phyloP scores from a whole-genome alignment of 108 stramenopile species.

The Skeletonema tropicum region DNA sequence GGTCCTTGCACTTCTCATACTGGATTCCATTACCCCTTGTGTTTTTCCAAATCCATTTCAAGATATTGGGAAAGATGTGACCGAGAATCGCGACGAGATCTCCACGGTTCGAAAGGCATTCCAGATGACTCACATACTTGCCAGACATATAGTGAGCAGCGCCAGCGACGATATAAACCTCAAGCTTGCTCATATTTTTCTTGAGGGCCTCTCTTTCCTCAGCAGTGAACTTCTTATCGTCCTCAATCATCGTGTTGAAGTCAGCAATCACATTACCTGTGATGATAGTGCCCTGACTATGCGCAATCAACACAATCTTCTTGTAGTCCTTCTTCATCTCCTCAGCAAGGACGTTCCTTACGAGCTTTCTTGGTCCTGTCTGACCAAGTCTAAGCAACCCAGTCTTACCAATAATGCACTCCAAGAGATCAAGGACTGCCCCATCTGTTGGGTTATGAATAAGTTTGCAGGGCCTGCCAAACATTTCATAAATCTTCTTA shows the following conservation, averaged over 20 bases:
- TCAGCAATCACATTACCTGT: conserved; percentile 5
- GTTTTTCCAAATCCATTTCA: not conserved
- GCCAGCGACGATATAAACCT: not conserved
- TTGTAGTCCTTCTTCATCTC: conserved; percentile 6
- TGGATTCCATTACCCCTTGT: not conserved
- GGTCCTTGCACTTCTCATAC: not conserved
- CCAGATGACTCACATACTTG: not conserved
- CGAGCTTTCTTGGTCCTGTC: not conserved
- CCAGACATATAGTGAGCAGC: not conserved
- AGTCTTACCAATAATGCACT: conserved; percentile 2
- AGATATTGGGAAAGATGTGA: not conserved
- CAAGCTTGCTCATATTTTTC: not conserved
- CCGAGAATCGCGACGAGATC: conserved; percentile 1
- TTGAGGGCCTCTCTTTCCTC: not conserved
- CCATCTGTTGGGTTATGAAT: conserved; percentile 1
- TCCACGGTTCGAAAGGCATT: conserved; percentile 4
- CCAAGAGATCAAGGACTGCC: not conserved
- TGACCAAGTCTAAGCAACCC: not conserved
- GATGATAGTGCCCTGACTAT: not conserved
- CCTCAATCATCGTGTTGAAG: not conserved
- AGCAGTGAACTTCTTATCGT: too few species aligned
- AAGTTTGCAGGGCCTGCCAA: not conserved
- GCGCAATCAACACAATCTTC: conserved; percentile 2
- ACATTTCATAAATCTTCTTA: conserved; percentile 1
- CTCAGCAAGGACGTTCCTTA: not conserved